Base-by-base conservation (phyloP, 1,284 basidiomycete species). In the Naganishia albida region DNA sequence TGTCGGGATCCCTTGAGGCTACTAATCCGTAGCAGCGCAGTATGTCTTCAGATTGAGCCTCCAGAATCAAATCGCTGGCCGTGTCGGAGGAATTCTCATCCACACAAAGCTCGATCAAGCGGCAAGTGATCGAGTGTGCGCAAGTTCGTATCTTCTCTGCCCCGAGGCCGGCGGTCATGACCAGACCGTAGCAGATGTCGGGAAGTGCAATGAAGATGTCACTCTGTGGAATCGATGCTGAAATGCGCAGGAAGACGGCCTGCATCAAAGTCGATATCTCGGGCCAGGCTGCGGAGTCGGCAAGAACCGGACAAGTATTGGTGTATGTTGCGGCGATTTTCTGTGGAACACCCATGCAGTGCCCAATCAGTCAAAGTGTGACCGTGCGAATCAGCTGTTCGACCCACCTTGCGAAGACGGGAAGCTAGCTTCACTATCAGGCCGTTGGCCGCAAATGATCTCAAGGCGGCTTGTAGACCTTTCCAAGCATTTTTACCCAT, bases 361-460 rank as follows among this genome's bases (percentile, higher is more conserved):
- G 18, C 16, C 18, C 12, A 39, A 18, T 16, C 15, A 38, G 20
- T 39, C 48, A 30, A 30, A 16, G 6, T 2, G 20, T 1, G 23
- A 26, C 38, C 3, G 38, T 20, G 12, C 28, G 13, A 34, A 20
- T 46, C 34, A 30, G 18, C 34, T 34, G 12, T 39, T 3, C 23
- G 15, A 39, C 57, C 38, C n/a, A 65, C 64, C 51, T 65, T 65
- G 23, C 64, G 49, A 18, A 65, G 34, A 23, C 49, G 50, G 38
- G 64, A 60, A 23, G 64, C 64, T 16, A 65, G 50, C 25, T 59
- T 49, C 23, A 65, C 59, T 4, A 59, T 54, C n/a, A 65, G 28
- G 6, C 64, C 64, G 28, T 65, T 59, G 2, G 64, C 50, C 3
- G 57, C 52, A 25, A 59, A 65, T 8, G 42, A 65, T 49, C 42